Evolutionary conservation across 2,329 filamentous ascomycete genomes (phyloP).

Genomic region (Thielaviopsis ethacetica): DNA sequence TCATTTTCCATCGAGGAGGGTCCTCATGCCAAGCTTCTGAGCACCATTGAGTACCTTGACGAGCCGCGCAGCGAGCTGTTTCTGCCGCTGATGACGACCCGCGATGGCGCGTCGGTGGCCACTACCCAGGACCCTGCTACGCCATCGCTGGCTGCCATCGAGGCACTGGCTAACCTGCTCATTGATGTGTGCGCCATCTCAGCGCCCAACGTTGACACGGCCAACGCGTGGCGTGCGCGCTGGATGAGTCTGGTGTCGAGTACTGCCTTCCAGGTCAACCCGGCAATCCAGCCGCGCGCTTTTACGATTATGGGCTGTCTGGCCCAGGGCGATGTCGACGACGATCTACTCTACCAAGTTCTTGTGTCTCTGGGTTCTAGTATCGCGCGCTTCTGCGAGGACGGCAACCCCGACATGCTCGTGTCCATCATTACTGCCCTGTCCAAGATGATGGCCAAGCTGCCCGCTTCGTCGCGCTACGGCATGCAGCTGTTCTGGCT

Average conservation of each 20-base stretch:
- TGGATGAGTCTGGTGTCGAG: conserved; percentile 62
- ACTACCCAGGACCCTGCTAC: conserved; percentile 25
- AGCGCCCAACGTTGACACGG: conserved; percentile 46
- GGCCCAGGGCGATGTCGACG: conserved; percentile 54
- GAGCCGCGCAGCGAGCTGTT: conserved; percentile 44
- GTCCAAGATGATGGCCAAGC: conserved; percentile 55
- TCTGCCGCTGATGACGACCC: conserved; percentile 17
- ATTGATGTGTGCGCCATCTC: conserved; percentile 48
- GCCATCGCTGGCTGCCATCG: conserved; percentile 16
- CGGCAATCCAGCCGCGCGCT: conserved; percentile 51
- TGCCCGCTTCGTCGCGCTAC: conserved; percentile 50
- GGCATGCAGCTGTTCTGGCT: conserved; percentile 56
- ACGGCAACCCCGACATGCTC: conserved; percentile 50
- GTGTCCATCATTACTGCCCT: conserved; percentile 50
- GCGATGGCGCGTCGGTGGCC: conserved; percentile 38
- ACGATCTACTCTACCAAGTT: conserved; percentile 55
- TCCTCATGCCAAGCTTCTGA: conserved; percentile 37
- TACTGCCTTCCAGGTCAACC: conserved; percentile 58
- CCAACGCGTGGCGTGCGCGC: conserved; percentile 52
- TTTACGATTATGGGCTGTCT: conserved; percentile 58
- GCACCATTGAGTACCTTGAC: conserved; percentile 40
- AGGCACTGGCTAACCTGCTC: conserved; percentile 43
- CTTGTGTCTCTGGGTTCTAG: conserved; percentile 50
- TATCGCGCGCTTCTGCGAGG: conserved; percentile 47
- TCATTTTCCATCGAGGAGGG: conserved; percentile 46